Evolutionary conservation across 2,329 filamentous ascomycete genomes (phyloP), one percentile per base, ranked within the genome.

Genomic region (Pseudogymnoascus sp.): DNA sequence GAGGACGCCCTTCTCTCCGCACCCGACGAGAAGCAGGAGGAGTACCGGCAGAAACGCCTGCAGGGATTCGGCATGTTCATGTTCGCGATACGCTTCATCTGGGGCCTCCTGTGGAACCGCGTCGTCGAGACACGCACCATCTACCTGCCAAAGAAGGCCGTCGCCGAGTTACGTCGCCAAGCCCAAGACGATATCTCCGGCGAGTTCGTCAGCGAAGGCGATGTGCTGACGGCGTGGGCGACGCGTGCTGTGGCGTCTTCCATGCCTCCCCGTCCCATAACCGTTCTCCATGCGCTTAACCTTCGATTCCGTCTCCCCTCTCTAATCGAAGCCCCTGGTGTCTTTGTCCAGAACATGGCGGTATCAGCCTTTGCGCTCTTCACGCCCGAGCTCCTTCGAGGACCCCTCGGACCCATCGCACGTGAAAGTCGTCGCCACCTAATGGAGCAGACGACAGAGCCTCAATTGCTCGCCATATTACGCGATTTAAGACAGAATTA

Each of bases 161-260:
- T 80, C 1, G 61, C 64, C 1, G 41, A 63, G 2, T 62, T 80
- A 39, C 73, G 71, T 4, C 59, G 68, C 2, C 68, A 67, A 29
- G 74, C 75, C 26, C 64, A 71, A 41, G 65, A 68, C 6, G 74
- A 77, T 21, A 63, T 73, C 26, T 52, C 60, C 1, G 59, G 59
- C 1, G 43, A 60, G 1, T 80, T 78, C 61, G 43, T 81, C 31
- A 80, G 76, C 64, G 77, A 80, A n/a, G 74, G 75, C 19, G 78
- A 82, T 61, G 69, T 81, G 1, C 66, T 82, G 2, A 68, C 71
- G 1, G 77, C 76, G 0, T 82, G 78, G 76, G 68, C 72, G 61
- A 68, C 73, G 7, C 10, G 68, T 68, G 43, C 65, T 68, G 23
- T 67, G 63, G n/a, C 68, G 67, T 58, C 67, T n/a, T 68, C n/a